Evolutionary conservation across 2,329 filamentous ascomycete genomes (phyloP).

Genomic region (Beauveria brongniartii): DNA sequence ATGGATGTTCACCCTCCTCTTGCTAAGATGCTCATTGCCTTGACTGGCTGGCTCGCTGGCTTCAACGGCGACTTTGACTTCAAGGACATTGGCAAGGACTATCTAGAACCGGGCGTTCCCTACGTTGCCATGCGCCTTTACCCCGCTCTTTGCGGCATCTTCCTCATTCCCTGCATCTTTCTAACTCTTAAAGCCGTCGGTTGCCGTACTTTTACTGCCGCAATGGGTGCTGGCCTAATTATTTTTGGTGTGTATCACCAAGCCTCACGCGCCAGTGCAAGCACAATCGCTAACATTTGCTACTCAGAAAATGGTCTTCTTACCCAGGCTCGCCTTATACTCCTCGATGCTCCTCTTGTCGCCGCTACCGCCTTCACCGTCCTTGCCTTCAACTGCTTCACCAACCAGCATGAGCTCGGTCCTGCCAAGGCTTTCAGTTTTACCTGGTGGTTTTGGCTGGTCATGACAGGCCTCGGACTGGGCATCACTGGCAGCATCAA

Average conservation of each 20-base stretch:
- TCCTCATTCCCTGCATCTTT: constrained; percentile 88
- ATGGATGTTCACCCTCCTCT: constrained; percentile 99
- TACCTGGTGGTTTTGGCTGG: constrained; percentile 98
- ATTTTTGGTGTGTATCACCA: constrained; percentile 69
- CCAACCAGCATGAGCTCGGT: constrained; percentile 92
- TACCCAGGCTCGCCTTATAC: constrained; percentile 89
- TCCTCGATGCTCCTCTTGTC: constrained; percentile 91
- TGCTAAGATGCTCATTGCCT: constrained; percentile 91
- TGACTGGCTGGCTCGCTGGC: constrained; percentile 89
- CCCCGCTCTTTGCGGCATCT: constrained; percentile 79
- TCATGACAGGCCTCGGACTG: constrained; percentile 74
- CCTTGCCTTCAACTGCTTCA: constrained; percentile 85
- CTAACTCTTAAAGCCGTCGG: constrained; percentile 85
- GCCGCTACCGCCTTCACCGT: constrained; percentile 89
- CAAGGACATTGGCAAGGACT: constrained; percentile 99
- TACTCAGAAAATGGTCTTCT: constrained; percentile 80
- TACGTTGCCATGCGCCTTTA: constrained; percentile 97
- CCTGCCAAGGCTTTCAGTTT: constrained; percentile 79
- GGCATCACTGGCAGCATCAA: constrained; percentile 93
- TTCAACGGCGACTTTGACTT: constrained; percentile 97
- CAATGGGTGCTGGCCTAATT: constrained; percentile 75
- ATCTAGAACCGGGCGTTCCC: constrained; percentile 85
- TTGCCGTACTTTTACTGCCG: constrained; percentile 77
- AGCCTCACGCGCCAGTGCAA: neutral
- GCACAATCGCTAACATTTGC: constrained; percentile 20